phyloP scores from a whole-genome alignment of 345 rosid species.

The Carallia pectinifolia region DNA sequence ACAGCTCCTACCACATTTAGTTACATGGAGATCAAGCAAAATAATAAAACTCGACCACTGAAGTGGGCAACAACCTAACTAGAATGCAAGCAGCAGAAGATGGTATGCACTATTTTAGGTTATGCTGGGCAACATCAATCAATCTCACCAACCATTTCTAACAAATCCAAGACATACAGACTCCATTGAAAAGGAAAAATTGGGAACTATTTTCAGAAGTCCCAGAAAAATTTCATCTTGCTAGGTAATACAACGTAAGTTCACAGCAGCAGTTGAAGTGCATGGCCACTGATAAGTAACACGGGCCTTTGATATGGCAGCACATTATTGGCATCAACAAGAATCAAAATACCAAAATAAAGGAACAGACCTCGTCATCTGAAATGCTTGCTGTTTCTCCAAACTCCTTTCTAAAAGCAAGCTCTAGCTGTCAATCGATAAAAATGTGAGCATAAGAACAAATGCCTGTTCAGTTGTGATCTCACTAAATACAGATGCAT shows the following conservation, averaged over 20 bases:
- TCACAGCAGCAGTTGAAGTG: no score
- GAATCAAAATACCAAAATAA: constrained; percentile 1
- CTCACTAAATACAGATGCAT: constrained; percentile 2
- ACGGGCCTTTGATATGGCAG: not conserved
- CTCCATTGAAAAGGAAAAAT: not conserved
- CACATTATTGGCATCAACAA: not conserved
- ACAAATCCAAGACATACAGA: not conserved
- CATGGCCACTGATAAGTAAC: no score
- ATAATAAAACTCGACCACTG: not conserved
- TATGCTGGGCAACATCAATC: no score
- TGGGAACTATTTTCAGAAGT: not conserved
- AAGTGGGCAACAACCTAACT: not conserved
- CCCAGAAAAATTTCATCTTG: not conserved
- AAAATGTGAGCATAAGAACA: constrained; percentile 10
- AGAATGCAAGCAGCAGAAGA: not conserved
- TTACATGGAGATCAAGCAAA: not conserved
- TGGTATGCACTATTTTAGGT: not conserved
- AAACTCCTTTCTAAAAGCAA: constrained; percentile 56
- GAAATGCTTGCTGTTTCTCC: constrained; percentile 48
- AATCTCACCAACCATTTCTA: not conserved
- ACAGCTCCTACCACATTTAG: not conserved
- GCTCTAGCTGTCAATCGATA: constrained; percentile 63
- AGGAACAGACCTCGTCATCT: constrained; percentile 57
- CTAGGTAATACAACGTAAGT: no score
- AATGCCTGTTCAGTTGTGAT: not conserved